Evolutionary conservation across 164 flowering plant genomes (phyloP).

Genomic region (Dillenia suffruticosa): DNA sequence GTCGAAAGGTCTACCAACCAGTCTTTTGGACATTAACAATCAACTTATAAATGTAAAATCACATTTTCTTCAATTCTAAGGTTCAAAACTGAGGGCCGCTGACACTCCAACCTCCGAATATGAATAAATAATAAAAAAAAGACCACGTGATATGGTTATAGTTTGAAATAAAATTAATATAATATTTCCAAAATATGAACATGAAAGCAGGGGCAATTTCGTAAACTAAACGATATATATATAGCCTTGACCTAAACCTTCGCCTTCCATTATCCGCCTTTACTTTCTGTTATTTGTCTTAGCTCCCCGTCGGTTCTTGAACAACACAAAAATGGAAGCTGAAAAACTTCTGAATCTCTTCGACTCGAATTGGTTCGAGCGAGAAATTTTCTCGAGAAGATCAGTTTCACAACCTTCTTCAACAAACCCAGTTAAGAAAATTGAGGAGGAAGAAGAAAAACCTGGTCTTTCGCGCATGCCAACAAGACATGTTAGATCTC

Average conservation of each 20-base stretch:
- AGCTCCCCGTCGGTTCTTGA: not conserved
- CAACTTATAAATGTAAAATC: too few species aligned
- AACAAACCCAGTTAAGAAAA: conserved; percentile 12
- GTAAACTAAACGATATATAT: not conserved
- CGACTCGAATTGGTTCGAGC: conserved; percentile 45
- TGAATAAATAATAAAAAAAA: too few species aligned
- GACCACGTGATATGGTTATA: too few species aligned
- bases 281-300: not conserved
- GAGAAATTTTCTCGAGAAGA: conserved; percentile 12
- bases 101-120: too few species aligned
- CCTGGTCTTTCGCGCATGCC: conserved; percentile 15
- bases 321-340: conserved; percentile 26
- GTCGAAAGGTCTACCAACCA: too few species aligned
- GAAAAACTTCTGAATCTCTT: conserved; percentile 37
- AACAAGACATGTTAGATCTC: conserved; percentile 30
- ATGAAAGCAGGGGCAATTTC: conserved; percentile 2
- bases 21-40: too few species aligned
- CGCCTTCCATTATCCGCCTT: not conserved
- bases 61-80: too few species aligned
- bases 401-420: conserved; percentile 9
- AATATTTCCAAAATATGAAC: not conserved
- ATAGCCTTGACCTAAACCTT: not conserved
- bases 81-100: too few species aligned
- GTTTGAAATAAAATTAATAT: not conserved
- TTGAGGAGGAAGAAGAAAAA: conserved; percentile 5